These are phyloP conservation scores for Phaffomyces opuntiae DNA, from an alignment of 805 yeast species.

Conservation along the genomic window DNA sequence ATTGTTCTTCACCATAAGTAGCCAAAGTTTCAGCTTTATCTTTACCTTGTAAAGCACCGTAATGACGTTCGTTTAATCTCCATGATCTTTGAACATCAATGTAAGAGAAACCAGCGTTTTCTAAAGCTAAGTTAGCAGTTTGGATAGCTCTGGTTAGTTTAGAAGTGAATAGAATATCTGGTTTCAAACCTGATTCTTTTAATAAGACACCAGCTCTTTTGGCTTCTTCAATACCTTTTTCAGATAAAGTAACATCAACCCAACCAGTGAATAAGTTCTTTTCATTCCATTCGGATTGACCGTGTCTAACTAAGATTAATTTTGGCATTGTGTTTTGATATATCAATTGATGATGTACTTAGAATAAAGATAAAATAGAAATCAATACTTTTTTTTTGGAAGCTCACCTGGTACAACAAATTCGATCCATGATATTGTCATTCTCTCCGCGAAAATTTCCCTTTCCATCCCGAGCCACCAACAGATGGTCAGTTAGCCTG, in stretches of 20 bases:
- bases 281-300: constrained; percentile 98
- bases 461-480: background rate
- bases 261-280: constrained; percentile 98
- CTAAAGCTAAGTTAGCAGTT: constrained; percentile 93
- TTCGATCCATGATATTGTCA: too few species aligned
- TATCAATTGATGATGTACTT: background rate
- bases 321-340: constrained; percentile 35
- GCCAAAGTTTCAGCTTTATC: constrained; percentile 92
- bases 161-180: constrained; percentile 88
- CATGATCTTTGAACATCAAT: constrained; percentile 91
- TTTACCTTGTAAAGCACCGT: constrained; percentile 98
- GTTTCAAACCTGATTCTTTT: constrained; percentile 77
- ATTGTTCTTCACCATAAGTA: constrained; percentile 83
- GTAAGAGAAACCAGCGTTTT: constrained; percentile 81
- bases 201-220: constrained; percentile 87
- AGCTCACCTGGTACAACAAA: too few species aligned
- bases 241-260: constrained; percentile 90
- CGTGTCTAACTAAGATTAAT: constrained; percentile 94
- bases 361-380: too few species aligned
- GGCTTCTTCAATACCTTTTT: constrained; percentile 84
- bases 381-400: too few species aligned
- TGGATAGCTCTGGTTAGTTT: constrained; percentile 90
- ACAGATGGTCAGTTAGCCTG: background rate
- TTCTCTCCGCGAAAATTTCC: background rate
- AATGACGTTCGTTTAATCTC: constrained; percentile 98